phyloP scores from a whole-genome alignment of 495 filamentous ascomycete genomes.

The Trichocladium antarcticum region DNA sequence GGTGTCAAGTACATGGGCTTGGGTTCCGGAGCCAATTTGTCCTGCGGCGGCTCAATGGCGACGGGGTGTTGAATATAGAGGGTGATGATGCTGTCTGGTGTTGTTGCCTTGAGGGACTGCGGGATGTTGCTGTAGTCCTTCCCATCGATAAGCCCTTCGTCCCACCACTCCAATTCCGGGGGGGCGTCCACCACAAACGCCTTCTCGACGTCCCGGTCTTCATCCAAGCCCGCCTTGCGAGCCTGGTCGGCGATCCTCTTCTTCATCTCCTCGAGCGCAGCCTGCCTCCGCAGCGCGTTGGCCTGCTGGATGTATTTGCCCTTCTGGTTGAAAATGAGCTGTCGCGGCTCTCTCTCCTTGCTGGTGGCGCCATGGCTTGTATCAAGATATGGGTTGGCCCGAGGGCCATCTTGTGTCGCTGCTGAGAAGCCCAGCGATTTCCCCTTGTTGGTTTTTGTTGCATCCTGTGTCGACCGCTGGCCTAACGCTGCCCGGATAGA shows the following conservation, averaged over 20 bases:
- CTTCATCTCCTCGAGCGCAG: slow-evolving; percentile 86
- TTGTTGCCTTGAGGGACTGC: slow-evolving; percentile 59
- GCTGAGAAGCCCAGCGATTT: slow-evolving; percentile 26
- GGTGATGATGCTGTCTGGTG: slow-evolving; percentile 74
- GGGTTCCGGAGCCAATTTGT: slow-evolving; percentile 61
- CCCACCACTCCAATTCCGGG: slow-evolving; percentile 96
- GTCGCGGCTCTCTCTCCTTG: slow-evolving; percentile 54
- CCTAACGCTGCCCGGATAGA: slow-evolving; percentile 10
- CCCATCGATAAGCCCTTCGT: slow-evolving; percentile 70
- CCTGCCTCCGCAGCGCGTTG: slow-evolving; percentile 73
- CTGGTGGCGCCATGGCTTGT: slow-evolving; percentile 51
- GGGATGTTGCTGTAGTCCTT: slow-evolving; percentile 60
- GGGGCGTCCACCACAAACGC: slow-evolving; percentile 75
- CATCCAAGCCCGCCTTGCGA: slow-evolving; percentile 78
- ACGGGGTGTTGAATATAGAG: slow-evolving; percentile 87
- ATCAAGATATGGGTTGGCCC: slow-evolving; percentile 81
- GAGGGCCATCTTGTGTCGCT: slow-evolving; percentile 26
- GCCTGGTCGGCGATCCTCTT: slow-evolving; percentile 77
- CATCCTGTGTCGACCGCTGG: slow-evolving; percentile 20
- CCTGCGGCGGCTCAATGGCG: slow-evolving; percentile 81
- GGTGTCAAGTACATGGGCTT: slow-evolving; percentile 90
- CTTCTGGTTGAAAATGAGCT: slow-evolving; percentile 86
- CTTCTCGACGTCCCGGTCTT: slow-evolving; percentile 82
- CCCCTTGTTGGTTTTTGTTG: slow-evolving; percentile 17
- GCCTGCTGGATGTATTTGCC: slow-evolving; percentile 95